Base-by-base conservation (phyloP, 768 basidiomycete species). In the Boletus tylopilopsis region DNA sequence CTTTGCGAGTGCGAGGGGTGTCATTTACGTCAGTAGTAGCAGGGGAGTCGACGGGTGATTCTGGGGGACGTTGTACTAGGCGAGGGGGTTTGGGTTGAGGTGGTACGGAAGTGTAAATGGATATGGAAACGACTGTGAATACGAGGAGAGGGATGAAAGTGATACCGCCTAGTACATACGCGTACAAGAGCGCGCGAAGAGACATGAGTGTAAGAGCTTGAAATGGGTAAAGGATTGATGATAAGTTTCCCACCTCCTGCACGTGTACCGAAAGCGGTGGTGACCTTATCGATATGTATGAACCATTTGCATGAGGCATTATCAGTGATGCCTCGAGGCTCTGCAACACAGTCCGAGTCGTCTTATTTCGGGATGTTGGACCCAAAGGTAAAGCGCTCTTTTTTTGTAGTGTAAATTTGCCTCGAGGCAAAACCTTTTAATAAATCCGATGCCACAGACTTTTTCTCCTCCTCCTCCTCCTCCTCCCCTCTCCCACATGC, bases 121-220 rank as follows among this genome's bases (percentile, higher is more conserved):
- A 74, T 64, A 77, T 77, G 64, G 78, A 80, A 58, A 93, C 55
- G 57, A 78, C 51, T 21, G 67, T 71, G 55, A 78, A 70, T 60
- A 91, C 56, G 57, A 88, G 63, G 39, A 96, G 77, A 18, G 94
- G 94, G 48, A 96, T 72, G 68, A 95, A 88, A 3, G 94, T 95
- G 54, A 96, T 52, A 37, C 93, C 94, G 46, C 94, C 94, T 37
- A 96, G 74, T 51, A 96, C 70, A 68, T 96, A 96, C 29, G 87
- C 87, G 63, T 94, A 84, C 54, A 91, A 58, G 43, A 93, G 68
- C 3, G 85, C 79, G 62, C 77, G 84, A 58, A 90, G 63, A 49
- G 77, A 78, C 88, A 90, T 54, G 40, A 40, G 21, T 9, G 29
- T 24, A 18, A 13, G n/a, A 16, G 27, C 27, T 9, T 12, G 27